Evolutionary conservation across 2,329 filamentous ascomycete genomes (phyloP).

Genomic region (Beauveria asiatica): DNA sequence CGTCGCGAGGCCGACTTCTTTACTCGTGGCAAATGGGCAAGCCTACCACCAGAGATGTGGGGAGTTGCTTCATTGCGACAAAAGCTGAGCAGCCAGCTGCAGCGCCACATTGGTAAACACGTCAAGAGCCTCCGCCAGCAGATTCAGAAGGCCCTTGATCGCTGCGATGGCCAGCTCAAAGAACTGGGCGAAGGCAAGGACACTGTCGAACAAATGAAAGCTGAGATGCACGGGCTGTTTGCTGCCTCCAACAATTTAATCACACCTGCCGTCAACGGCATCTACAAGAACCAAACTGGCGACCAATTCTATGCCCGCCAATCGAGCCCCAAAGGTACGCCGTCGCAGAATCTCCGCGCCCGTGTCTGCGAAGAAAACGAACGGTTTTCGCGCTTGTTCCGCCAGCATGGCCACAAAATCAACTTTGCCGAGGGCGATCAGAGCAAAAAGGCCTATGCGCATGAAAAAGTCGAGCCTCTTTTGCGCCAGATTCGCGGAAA

Average conservation of each 20-base stretch:
- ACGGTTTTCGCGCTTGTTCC: conserved; percentile 38
- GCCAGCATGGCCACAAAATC: conserved; percentile 41
- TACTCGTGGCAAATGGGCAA: conserved; percentile 38
- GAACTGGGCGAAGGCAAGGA: conserved; percentile 42
- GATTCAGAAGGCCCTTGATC: conserved; percentile 41
- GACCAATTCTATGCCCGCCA: conserved; percentile 43
- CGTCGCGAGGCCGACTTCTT: conserved; percentile 41
- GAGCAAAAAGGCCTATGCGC: conserved; percentile 39
- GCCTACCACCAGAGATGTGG: conserved; percentile 38
- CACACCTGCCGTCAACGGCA: conserved; percentile 43
- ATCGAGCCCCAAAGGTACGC: conserved; percentile 40
- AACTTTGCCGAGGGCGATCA: conserved; percentile 31
- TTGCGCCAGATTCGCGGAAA: conserved; percentile 43
- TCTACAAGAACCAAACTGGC: conserved; percentile 46
- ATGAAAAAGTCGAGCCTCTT: conserved; percentile 39
- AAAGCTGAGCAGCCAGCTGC: conserved; percentile 41
- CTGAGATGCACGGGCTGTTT: conserved; percentile 45
- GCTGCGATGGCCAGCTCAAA: conserved; percentile 40
- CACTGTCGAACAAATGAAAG: conserved; percentile 44
- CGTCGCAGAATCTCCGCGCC: conserved; percentile 42
- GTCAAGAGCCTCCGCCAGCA: conserved; percentile 41
- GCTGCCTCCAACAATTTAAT: conserved; percentile 45
- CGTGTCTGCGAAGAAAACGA: conserved; percentile 45
- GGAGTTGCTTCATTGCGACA: conserved; percentile 37
- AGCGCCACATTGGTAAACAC: conserved; percentile 43